These are phyloP conservation scores for Zarea fungicola DNA, from an alignment of 2,329 filamentous ascomycete species.

Conservation along the genomic window DNA sequence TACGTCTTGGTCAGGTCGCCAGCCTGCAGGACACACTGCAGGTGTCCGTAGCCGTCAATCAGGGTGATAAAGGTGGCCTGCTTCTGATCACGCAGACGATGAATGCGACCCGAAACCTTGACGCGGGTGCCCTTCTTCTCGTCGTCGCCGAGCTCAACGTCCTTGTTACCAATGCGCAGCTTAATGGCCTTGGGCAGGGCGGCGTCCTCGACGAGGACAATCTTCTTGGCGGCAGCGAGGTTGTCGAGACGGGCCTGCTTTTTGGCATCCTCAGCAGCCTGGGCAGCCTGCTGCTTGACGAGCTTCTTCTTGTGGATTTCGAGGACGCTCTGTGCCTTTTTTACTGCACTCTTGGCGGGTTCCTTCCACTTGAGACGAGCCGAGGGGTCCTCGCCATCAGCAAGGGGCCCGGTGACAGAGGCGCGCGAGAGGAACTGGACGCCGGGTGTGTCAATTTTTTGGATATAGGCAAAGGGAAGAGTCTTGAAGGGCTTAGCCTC, in stretches of 20 bases:
- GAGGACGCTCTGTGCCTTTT: slow-evolving; percentile 73
- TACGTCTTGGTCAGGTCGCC: slow-evolving; percentile 87
- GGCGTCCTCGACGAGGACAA: slow-evolving; percentile 62
- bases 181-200: slow-evolving; percentile 68
- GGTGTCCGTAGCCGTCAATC: slow-evolving; percentile 68
- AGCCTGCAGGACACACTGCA: slow-evolving; percentile 74
- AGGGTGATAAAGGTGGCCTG: slow-evolving; percentile 83
- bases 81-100: slow-evolving; percentile 76
- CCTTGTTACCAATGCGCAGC: slow-evolving; percentile 71
- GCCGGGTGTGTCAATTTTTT: slow-evolving; percentile 54
- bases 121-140: slow-evolving; percentile 65
- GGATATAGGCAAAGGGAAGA: slow-evolving; percentile 70
- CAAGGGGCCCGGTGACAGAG: slow-evolving; percentile 56
- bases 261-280: slow-evolving; percentile 67
- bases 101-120: slow-evolving; percentile 74
- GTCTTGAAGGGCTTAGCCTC: slow-evolving; percentile 76
- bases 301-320: slow-evolving; percentile 81
- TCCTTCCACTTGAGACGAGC: slow-evolving; percentile 71
- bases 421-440: slow-evolving; percentile 64
- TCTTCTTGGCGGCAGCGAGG: slow-evolving; percentile 72
- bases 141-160: slow-evolving; percentile 54
- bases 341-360: slow-evolving; percentile 75
- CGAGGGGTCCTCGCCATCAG: slow-evolving; percentile 57
- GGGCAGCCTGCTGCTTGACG: slow-evolving; percentile 68
- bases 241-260: slow-evolving; percentile 61